phyloP scores from a whole-genome alignment of 345 rosid genomes.

The Punica granatum region DNA sequence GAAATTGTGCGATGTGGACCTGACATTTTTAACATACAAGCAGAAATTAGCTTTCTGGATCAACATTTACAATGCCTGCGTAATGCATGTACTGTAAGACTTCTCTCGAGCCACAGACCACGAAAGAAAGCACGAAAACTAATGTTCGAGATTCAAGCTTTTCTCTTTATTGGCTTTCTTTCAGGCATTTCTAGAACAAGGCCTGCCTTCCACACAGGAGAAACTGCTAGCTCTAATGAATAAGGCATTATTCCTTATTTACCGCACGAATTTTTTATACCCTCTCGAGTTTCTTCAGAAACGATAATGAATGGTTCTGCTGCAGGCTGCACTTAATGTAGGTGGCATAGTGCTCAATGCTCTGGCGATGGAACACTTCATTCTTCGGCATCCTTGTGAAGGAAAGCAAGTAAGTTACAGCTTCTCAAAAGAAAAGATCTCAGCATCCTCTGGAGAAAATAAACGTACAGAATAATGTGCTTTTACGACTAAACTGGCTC shows the following conservation, averaged over 20 bases:
- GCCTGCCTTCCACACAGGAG: slow-evolving; percentile 77
- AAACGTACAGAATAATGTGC: neutral
- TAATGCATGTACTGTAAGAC: slow-evolving; percentile 85
- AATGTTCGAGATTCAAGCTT: neutral
- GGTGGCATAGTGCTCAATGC: slow-evolving; percentile 91
- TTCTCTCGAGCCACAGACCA: slow-evolving; percentile 14
- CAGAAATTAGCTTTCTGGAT: slow-evolving; percentile 96
- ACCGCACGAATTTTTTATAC: neutral
- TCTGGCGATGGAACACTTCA: slow-evolving; percentile 83
- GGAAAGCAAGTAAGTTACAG: slow-evolving; percentile 44
- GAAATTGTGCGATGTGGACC: slow-evolving; percentile 52
- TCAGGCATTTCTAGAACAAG: slow-evolving; percentile 87
- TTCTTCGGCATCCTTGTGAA: slow-evolving; percentile 76
- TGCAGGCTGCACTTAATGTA: slow-evolving; percentile 69
- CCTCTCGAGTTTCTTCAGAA: neutral
- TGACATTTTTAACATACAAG: slow-evolving; percentile 70
- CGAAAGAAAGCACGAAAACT: neutral
- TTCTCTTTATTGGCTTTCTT: neutral
- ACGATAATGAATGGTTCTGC: neutral
- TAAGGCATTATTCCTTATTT: slow-evolving; percentile 35
- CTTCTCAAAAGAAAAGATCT: neutral
- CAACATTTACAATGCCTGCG: slow-evolving; percentile 77
- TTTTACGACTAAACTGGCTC: neutral
- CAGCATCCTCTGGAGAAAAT: neutral
- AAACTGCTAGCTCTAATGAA: slow-evolving; percentile 71